Percentiles rank a stretch among this genome's conserved stretches.
Evolutionary conservation across 2,329 filamentous ascomycete species (phyloP).

Genomic region (Phyllosticta citribraziliensis): DNA sequence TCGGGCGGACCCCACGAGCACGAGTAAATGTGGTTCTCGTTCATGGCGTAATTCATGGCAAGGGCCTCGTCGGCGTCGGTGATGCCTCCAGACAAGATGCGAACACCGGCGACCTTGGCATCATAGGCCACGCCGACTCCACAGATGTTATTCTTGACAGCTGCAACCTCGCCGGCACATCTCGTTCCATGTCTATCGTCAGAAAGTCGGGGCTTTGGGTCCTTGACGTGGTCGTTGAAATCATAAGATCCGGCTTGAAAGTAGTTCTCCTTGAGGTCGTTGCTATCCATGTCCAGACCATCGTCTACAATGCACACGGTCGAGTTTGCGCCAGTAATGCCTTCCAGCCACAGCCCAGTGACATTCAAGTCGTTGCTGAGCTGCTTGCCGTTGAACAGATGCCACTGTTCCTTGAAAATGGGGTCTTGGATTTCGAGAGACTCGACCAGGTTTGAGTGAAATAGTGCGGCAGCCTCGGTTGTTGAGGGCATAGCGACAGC

Average conservation of each 20-base stretch:
- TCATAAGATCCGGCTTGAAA: conserved; percentile 89
- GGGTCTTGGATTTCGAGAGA: conserved; percentile 74
- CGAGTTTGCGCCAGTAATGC: conserved; percentile 78
- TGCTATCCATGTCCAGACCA: conserved; percentile 89
- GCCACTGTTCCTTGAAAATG: conserved; percentile 92
- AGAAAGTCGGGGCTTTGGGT: conserved; percentile 69
- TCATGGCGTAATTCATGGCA: conserved; percentile 84
- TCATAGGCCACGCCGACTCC: conserved; percentile 95
- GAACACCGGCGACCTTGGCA: conserved; percentile 78
- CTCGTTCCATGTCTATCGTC: conserved; percentile 90
- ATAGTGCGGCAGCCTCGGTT: conserved; percentile 11
- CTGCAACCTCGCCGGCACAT: conserved; percentile 88
- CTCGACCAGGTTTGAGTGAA: conserved; percentile 49
- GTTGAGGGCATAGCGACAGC: background rate
- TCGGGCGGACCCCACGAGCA: conserved; percentile 98
- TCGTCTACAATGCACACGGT: conserved; percentile 95
- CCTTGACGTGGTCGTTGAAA: conserved; percentile 76
- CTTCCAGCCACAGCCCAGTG: conserved; percentile 84
- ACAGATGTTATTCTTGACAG: conserved; percentile 85
- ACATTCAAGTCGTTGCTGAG: conserved; percentile 90
- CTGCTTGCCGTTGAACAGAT: conserved; percentile 75
- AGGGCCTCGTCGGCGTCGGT: conserved; percentile 85
- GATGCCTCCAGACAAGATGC: conserved; percentile 85
- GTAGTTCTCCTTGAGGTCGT: conserved; percentile 87
- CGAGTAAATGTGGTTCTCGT: conserved; percentile 93